A percentile compares a stretch with the other conserved stretches of the same genome.
Conservation (phyloP, 345 rosid species). For the Linum lewisii region DNA sequence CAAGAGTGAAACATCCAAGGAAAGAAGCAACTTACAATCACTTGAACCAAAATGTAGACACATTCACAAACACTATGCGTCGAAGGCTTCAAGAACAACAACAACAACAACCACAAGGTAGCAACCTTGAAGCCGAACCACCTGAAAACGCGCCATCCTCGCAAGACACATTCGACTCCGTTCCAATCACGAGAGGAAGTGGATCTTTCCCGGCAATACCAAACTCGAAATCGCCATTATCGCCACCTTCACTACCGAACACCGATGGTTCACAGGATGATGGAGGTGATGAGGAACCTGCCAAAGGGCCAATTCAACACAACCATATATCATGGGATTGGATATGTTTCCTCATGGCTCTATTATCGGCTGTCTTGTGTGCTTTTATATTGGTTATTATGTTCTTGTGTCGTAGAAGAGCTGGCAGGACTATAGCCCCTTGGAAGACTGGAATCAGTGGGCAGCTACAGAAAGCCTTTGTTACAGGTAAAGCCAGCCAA, state of each 20-base stretch:
- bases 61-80: slow-evolving; percentile 30
- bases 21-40: slow-evolving; percentile 8
- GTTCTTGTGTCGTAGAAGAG: slow-evolving; percentile 35
- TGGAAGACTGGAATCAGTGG: slow-evolving; percentile 97
- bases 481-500: slow-evolving; percentile 75
- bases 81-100: slow-evolving; percentile 50
- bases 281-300: no score
- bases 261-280: slow-evolving; percentile 4
- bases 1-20: background rate
- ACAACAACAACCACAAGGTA: slow-evolving; percentile 33
- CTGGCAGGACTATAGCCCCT: slow-evolving; percentile 57
- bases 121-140: slow-evolving; percentile 53
- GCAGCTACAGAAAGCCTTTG: slow-evolving; percentile 87
- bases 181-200: slow-evolving; percentile 58
- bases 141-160: slow-evolving; percentile 24
- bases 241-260: slow-evolving; percentile 11
- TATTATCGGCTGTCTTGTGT: slow-evolving; percentile 24
- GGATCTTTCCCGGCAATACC: slow-evolving; percentile 81
- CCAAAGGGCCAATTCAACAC: slow-evolving; percentile 10
- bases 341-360: slow-evolving; percentile 41
- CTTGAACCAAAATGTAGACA: slow-evolving; percentile 19
- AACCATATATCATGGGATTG: slow-evolving; percentile 25
- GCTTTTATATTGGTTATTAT: slow-evolving; percentile 24
- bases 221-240: slow-evolving; percentile 19
- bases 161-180: slow-evolving; percentile 26